Conservation (phyloP, 352 stramenopile genomes). For the Pythium vanterpoolii region DNA sequence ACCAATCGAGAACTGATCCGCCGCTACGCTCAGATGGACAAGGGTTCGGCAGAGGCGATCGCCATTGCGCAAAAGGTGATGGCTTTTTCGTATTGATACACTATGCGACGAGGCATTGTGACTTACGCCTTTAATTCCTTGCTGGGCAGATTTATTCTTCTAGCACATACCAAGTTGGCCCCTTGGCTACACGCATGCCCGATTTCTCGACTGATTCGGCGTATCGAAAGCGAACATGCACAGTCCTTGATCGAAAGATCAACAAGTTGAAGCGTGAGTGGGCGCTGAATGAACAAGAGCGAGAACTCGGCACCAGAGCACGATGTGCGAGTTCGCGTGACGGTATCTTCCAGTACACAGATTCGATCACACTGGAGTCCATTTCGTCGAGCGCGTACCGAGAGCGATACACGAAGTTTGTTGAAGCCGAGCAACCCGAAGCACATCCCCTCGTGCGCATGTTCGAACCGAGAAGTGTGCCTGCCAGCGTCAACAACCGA, state of each 20-base stretch:
- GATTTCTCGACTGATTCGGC: conserved; percentile 35
- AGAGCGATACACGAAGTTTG: conserved; percentile 43
- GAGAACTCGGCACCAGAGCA: conserved; percentile 34
- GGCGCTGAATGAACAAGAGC: conserved; percentile 38
- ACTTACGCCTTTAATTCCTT: not conserved
- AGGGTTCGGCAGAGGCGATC: conserved; percentile 38
- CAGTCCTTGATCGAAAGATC: conserved; percentile 33
- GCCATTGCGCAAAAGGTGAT: conserved; percentile 31
- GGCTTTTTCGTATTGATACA: not conserved
- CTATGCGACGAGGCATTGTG: not conserved
- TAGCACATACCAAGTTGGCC: conserved; percentile 48
- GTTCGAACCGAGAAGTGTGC: conserved; percentile 8
- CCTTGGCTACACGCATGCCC: conserved; percentile 25
- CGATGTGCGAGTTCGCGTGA: conserved; percentile 29
- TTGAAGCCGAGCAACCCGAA: conserved; percentile 26
- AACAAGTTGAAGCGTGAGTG: conserved; percentile 53
- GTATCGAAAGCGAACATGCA: conserved; percentile 45
- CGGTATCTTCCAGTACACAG: conserved; percentile 51
- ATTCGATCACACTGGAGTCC: conserved; percentile 33
- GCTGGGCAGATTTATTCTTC: conserved; percentile 30
- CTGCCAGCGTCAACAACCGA: not conserved
- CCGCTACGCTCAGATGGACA: conserved; percentile 39
- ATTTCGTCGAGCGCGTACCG: conserved; percentile 41
- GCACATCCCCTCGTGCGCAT: conserved; percentile 34
- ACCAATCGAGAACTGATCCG: conserved; percentile 27